Evolutionary conservation across 139 green algal genomes (phyloP).

Genomic region (Tetradesmus lagerheimii): DNA sequence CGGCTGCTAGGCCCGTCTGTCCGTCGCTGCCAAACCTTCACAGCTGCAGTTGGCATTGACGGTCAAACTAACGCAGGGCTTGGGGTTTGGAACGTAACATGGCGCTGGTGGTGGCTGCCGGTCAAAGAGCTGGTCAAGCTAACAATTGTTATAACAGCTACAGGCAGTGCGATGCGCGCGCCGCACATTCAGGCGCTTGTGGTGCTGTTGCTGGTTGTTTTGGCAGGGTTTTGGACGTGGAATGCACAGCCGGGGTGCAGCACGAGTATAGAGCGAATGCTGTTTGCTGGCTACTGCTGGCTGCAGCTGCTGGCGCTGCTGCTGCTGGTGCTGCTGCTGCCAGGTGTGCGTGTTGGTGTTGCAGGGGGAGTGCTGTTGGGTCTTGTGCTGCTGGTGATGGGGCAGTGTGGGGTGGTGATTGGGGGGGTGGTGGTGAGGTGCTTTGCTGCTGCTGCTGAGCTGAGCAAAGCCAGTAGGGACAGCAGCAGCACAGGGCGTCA

Average conservation of each 20-base stretch:
- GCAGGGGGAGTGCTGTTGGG: background rate
- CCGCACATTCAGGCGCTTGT: background rate
- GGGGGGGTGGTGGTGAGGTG: background rate
- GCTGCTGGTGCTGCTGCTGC: conserved; percentile 38
- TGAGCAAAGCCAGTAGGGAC: background rate
- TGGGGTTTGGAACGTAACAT: conserved; percentile 26
- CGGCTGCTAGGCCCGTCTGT: background rate
- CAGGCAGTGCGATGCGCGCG: background rate
- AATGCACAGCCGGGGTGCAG: conserved; percentile 13
- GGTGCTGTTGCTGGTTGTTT: conserved; percentile 35
- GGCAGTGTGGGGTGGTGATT: conserved; percentile 1
- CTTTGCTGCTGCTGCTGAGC: background rate
- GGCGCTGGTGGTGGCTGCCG: conserved; percentile 32
- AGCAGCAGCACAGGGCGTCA: too few species aligned
- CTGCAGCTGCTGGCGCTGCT: conserved; percentile 37
- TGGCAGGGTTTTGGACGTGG: background rate
- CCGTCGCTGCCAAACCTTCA: background rate
- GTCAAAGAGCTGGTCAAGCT: conserved; percentile 16
- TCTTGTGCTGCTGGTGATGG: conserved; percentile 4
- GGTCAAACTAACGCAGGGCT: background rate
- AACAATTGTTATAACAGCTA: background rate
- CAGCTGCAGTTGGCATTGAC: background rate
- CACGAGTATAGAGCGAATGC: conserved; percentile 19
- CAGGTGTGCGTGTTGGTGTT: background rate
- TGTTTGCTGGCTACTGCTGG: background rate